Base-by-base conservation (phyloP, 2,329 filamentous ascomycete genomes). In the Chalara sp. region DNA sequence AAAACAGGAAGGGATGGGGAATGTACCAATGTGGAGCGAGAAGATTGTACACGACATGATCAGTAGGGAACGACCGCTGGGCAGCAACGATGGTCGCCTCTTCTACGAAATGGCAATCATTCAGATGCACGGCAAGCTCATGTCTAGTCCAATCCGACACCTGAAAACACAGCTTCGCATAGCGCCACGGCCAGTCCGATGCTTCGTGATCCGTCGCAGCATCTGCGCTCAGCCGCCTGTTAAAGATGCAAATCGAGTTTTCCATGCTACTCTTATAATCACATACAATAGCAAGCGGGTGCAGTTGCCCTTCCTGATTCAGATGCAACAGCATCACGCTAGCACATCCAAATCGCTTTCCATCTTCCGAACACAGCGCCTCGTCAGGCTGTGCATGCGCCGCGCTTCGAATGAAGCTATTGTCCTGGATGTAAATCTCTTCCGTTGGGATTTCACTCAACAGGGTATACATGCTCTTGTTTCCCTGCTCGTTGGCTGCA, bases 171-270 rank as follows among this genome's bases (percentile, higher is more conserved):
- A 52, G 48, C 28, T 52, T 49, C 28, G 50, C 50, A 12, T 52
- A 52, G 39, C 75, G 63, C 75, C 75, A 78, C 0, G 73, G 66
- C 72, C 73, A 78, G 61, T 78, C 74, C 1, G 62, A 58, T 47
- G 66, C 67, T 53, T 76, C 69, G 21, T 61, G 56, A 32, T 51
- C 53, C 2, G 54, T 59, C 1, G 63, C 52, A 41, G 68, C 66
- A 0, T 57, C 53, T 0, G 72, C 66, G 0, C 54, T 57, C n/a
- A 69, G 56, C 3, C 72, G 64, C 49, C 67, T 65, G 65, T 78
- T 78, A 68, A 75, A 78, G 51, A 77, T 70, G 41, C 69, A 70
- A 44, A 77, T 68, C 0, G 74, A 77, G 28, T 70, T 64, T 2
- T 67, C 63, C 60, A 73, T 67, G 44, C 57, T 68, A 2, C 63